A percentile compares a stretch with the other conserved stretches of the same genome.
These are phyloP conservation scores for Annulohypoxylon maeteangense DNA, from an alignment of 495 filamentous ascomycete species.

Conservation along the genomic window DNA sequence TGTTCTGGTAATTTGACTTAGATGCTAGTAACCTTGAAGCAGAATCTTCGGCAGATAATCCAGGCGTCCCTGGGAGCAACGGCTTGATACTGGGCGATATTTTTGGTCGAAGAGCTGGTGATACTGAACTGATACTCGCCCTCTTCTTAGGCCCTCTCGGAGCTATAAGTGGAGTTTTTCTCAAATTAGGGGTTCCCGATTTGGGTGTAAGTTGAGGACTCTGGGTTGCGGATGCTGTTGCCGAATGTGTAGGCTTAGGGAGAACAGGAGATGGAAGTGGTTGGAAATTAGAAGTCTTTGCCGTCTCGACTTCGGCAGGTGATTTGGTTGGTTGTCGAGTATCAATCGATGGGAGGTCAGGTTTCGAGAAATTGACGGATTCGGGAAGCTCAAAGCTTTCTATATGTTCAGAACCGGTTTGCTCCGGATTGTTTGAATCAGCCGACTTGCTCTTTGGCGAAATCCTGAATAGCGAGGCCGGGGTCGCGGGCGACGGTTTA, in stretches of 20 bases:
- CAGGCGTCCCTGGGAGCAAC: conserved; percentile 73
- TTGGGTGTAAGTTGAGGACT: conserved; percentile 64
- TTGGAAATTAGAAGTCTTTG: conserved; percentile 53
- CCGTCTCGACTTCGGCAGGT: conserved; percentile 45
- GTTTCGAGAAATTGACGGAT: conserved; percentile 61
- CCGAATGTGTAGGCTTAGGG: conserved; percentile 51
- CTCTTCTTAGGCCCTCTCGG: conserved; percentile 73
- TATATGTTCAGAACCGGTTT: conserved; percentile 67
- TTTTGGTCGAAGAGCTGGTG: conserved; percentile 86
- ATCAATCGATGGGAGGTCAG: conserved; percentile 58
- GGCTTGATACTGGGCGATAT: conserved; percentile 97
- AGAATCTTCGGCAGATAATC: conserved; percentile 65
- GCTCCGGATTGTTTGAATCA: conserved; percentile 50
- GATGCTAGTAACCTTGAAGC: conserved; percentile 88
- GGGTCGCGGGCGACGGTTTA: conserved; percentile 73
- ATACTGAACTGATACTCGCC: conserved; percentile 77
- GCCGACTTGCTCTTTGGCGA: conserved; percentile 56
- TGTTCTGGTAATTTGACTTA: conserved; percentile 98
- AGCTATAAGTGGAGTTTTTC: conserved; percentile 59
- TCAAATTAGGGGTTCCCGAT: conserved; percentile 45
- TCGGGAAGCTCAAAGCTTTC: conserved; percentile 75
- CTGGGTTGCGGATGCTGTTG: conserved; percentile 56
- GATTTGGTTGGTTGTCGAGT: conserved; percentile 53
- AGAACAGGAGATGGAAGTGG: conserved; percentile 61
- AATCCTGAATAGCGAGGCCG: conserved; percentile 83